These are phyloP conservation scores for Pseudogymnoascus pannorum DNA, from an alignment of 2,329 filamentous ascomycete species.

Conservation along the genomic window DNA sequence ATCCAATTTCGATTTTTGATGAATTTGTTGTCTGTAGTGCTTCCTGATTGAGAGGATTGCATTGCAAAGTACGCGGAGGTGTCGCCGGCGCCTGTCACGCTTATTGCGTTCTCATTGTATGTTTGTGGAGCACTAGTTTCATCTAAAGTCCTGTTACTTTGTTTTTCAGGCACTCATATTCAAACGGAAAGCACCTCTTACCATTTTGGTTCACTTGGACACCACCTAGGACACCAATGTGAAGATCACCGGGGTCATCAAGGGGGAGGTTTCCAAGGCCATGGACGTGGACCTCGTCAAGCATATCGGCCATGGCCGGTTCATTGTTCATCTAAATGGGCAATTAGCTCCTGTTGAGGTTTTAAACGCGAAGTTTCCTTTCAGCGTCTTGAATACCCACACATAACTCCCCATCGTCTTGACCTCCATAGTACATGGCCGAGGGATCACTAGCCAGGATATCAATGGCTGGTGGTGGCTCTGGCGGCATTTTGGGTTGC, in stretches of 20 bases:
- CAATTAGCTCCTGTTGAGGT: neutral
- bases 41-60: conserved; percentile 23
- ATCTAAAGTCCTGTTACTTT: neutral
- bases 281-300: conserved; percentile 37
- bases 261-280: conserved; percentile 32
- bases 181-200: neutral
- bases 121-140: neutral
- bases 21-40: conserved; percentile 56
- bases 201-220: conserved; percentile 15
- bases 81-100: conserved; percentile 26
- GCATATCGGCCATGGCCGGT: conserved; percentile 32
- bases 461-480: conserved; percentile 18
- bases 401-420: neutral
- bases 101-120: conserved; percentile 19
- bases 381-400: neutral
- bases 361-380: neutral
- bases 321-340: conserved; percentile 16
- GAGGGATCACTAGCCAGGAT: conserved; percentile 21
- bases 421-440: conserved; percentile 21
- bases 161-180: neutral
- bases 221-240: conserved; percentile 20
- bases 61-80: conserved; percentile 26
- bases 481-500: conserved; percentile 18
- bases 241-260: conserved; percentile 36
- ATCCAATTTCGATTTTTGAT: conserved; percentile 72